Evolutionary conservation across 2,329 filamentous ascomycete species (phyloP), one percentile per base, ranked within the genome.

Genomic region (Camillea tinctor): DNA sequence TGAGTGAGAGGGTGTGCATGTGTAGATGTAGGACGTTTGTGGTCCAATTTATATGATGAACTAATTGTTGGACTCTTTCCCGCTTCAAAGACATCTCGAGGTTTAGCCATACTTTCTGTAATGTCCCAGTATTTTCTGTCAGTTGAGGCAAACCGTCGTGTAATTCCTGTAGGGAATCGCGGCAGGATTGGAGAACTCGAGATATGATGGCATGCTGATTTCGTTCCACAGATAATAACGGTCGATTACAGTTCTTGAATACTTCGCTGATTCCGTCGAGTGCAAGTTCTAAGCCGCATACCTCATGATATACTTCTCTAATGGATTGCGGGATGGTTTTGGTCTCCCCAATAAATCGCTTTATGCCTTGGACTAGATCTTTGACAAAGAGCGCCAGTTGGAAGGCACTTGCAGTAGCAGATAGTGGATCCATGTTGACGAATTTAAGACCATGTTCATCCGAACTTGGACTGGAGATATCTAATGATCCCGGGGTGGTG

Each of bases 151-250:
- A 20, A 20, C 4, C 48, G 21, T 50, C 15, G 0, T 55, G 26
- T 7, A 72, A 55, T 5, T 61, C 59, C 15, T 65, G 50, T 22
- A 71, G 62, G 0, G 66, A 64, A 4, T 40, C 19, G 15, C 60
- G 57, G 49, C 70, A 73, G 9, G 68, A 69, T 54, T 65, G 52
- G 6, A 70, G 56, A 23, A 72, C 69, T 15, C 54, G 55, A 11
- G 64, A 36, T 52, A 72, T 71, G 21, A 63, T 65, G 13, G 60
- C 57, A 26, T 69, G 65, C 40, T 72, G 70, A 13, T 64, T 66
- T 24, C 60, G 62, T 54, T 73, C 70, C 22, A 69, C 68, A 0
- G 68, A 56, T 30, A 67, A 50, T 30, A 67, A 50, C 22, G 65
- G 67, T 19, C 52, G 50, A 13, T 60, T 60, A 17, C 64, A 58